Percentiles rank a stretch among this genome's conserved stretches.
These are phyloP conservation scores for Prunus kanzakura DNA, from an alignment of 306 rosid genomes.

Conservation along the genomic window DNA sequence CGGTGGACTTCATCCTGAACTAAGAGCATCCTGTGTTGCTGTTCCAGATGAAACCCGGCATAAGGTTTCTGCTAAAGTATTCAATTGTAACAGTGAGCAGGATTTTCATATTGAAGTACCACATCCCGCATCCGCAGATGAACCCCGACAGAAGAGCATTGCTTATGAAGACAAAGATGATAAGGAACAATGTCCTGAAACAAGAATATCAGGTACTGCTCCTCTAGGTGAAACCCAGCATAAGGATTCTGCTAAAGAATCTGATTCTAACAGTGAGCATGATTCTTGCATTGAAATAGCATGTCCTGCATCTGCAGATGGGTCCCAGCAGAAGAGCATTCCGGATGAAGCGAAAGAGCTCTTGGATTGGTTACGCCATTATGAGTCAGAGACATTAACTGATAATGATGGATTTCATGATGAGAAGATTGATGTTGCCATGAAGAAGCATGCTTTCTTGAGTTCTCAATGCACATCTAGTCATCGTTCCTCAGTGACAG, in stretches of 20 bases:
- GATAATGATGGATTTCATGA: constrained; percentile 36
- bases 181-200: not conserved
- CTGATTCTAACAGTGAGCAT: constrained; percentile 22
- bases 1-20: constrained; percentile 9
- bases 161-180: not conserved
- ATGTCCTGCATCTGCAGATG: constrained; percentile 20
- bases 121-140: constrained; percentile 19
- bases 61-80: constrained; percentile 3
- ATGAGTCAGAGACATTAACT: constrained; percentile 27
- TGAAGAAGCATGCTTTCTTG: constrained; percentile 41
- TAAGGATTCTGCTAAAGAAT: constrained; percentile 3
- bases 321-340: constrained; percentile 14
- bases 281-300: constrained; percentile 25
- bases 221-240: constrained; percentile 12
- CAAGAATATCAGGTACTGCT: constrained; percentile 15
- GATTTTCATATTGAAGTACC: constrained; percentile 27
- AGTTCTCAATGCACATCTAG: constrained; percentile 28
- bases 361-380: constrained; percentile 15
- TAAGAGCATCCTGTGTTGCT: constrained; percentile 17
- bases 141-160: constrained; percentile 16
- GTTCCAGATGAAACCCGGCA: constrained; percentile 14
- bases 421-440: constrained; percentile 33
- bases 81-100: constrained; percentile 22
- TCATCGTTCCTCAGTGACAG: constrained; percentile 28
- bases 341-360: constrained; percentile 33